Evolutionary conservation across 2,329 filamentous ascomycete genomes (phyloP), one percentile per base, ranked within the genome.

Genomic region (Diaporthe sp.): DNA sequence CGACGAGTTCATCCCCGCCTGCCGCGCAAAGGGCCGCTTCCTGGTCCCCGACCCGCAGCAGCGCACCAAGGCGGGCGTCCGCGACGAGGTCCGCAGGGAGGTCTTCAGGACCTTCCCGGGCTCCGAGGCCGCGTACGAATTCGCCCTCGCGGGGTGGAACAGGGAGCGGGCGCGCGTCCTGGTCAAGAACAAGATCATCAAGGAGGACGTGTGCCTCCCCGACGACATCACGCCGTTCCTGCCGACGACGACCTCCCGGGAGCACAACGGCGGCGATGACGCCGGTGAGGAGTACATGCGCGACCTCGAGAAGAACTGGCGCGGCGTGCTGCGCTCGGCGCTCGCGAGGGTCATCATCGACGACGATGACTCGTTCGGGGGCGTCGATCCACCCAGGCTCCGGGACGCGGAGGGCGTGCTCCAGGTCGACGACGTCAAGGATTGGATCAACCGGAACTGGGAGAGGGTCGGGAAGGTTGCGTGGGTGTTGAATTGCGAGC

Each of bases 1-100:
- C 6, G 86, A 92, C 1, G 89, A 92, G 7, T 95, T 90, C 76
- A 82, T 93, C n/a, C 90, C 91, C 0, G 79, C 78, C 3, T 89
- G 89, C 74, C 83, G 86, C 1, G 82, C 82, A 0, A 74, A 85
- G 33, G 84, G 83, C 0, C 82, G 81, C 1, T 87, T 85, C 72
- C 66, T 79, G 1, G 67, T 74, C 12, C 40, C 68, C 30, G 54
- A 33, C 10, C 67, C 64, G 3, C 64, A 50, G 54, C 38, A 25
- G 9, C 57, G 35, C 2, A 73, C 73, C n/a, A 10, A 71, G 17
- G 76, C 75, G 1, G 57, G 80, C 1, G 80, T 80, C 2, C 84
- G 91, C 30, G 82, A 87, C 9, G 70, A 84, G 6, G 84, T 93
- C 2, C 86, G 87, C 0, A 78, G 86, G 0, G 86, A 90, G 67